Percentiles rank a stretch among this genome's conserved stretches.
These are phyloP conservation scores for Balamuthia mandrillaris DNA, from an alignment of 208 protist genomes.

Conservation along the genomic window DNA sequence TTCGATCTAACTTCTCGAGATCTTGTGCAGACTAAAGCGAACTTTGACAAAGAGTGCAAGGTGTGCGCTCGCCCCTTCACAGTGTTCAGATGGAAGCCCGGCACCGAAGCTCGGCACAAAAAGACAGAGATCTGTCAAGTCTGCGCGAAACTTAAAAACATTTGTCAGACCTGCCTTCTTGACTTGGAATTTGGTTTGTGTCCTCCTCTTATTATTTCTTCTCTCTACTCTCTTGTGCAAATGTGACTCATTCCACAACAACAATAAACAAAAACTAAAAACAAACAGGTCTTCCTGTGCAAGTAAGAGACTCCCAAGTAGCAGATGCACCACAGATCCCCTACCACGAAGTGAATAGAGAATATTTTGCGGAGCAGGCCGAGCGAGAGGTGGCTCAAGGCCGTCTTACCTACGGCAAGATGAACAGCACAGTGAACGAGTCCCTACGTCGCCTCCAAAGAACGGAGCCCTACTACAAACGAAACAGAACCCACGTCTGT, in stretches of 20 bases:
- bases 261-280: too few relatives aligned
- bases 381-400: not conserved
- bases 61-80: slow-evolving; percentile 71
- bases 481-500: slow-evolving; percentile 69
- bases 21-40: slow-evolving; percentile 49
- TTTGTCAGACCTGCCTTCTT: slow-evolving; percentile 81
- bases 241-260: too few relatives aligned
- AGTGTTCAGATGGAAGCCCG: slow-evolving; percentile 76
- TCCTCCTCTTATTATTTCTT: slow-evolving; percentile 1
- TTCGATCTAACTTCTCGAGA: not conserved
- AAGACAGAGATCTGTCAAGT: slow-evolving; percentile 80
- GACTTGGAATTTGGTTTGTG: slow-evolving; percentile 76
- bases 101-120: slow-evolving; percentile 58
- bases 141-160: slow-evolving; percentile 83
- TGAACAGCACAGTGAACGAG: slow-evolving; percentile 12
- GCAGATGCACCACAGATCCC: slow-evolving; percentile 46
- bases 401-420: not conserved
- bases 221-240: too few relatives aligned
- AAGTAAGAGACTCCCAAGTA: slow-evolving; percentile 73
- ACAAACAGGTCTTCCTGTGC: slow-evolving; percentile 75
- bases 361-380: slow-evolving; percentile 53
- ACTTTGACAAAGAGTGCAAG: slow-evolving; percentile 66
- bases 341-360: slow-evolving; percentile 52
- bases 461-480: slow-evolving; percentile 48
- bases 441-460: slow-evolving; percentile 40